These are phyloP conservation scores for Hyphopichia khmerensis DNA, from an alignment of 1,139 yeast species.

Conservation along the genomic window DNA sequence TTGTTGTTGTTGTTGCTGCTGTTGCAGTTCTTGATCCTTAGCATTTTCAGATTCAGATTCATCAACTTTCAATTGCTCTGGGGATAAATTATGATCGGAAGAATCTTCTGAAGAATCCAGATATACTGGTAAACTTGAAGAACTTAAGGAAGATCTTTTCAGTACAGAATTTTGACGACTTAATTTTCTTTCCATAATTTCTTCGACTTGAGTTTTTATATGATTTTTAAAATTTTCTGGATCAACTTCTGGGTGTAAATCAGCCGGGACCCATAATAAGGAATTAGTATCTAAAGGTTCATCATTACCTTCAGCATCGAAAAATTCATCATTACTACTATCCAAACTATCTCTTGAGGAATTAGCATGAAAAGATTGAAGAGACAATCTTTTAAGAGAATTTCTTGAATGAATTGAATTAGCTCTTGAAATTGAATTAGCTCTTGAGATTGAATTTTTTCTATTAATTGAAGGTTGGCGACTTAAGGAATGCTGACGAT, in stretches of 20 bases:
- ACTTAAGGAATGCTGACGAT: conserved; percentile 7
- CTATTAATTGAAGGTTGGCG: conserved; percentile 7
- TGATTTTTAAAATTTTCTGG: conserved; percentile 88
- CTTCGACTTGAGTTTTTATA: conserved; percentile 77
- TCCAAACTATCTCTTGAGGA: conserved; percentile 5
- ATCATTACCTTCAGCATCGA: conserved; percentile 25
- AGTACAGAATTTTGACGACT: conserved; percentile 30
- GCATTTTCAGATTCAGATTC: conserved; percentile 2
- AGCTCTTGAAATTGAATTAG: conserved; percentile 2
- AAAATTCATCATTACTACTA: conserved; percentile 16
- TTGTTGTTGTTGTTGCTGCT: conserved; percentile 5
- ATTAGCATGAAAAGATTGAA: background rate
- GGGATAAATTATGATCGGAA: background rate
- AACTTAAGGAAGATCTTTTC: conserved; percentile 32
- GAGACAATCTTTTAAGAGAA: conserved; percentile 2
- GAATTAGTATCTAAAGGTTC: conserved; percentile 27
- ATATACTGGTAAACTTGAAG: conserved; percentile 14
- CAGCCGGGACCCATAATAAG: conserved; percentile 92
- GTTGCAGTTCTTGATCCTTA: conserved; percentile 7
- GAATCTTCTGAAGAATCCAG: conserved; percentile 5
- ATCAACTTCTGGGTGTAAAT: conserved; percentile 87
- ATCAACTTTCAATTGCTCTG: conserved; percentile 2
- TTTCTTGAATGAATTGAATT: background rate
- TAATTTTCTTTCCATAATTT: conserved; percentile 53
- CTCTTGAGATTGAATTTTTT: conserved; percentile 4